Base-by-base conservation (phyloP, 192 early-diverging fungal species). In the Gamsiella multidivaricata region DNA sequence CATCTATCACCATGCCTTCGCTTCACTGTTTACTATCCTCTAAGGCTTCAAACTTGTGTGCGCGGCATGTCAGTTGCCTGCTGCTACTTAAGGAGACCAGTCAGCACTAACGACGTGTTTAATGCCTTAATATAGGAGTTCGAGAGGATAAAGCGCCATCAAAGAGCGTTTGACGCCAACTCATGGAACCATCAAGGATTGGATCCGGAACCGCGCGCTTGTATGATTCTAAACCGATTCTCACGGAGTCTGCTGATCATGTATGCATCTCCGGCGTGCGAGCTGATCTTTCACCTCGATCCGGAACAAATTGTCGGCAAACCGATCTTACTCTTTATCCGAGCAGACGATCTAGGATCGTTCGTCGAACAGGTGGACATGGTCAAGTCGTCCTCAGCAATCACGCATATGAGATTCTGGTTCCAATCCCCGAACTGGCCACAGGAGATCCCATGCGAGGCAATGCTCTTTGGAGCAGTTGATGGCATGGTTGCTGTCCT, bases 181-280 rank as follows among this genome's bases (percentile, higher is more conserved):
- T 18, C 57, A 15, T 78, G 74, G 74, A 34, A 69, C 36, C 2
- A 53, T 17, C 18, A 9, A 1, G 43, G 28, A 0, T 18, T 78
- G 22, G 46, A 51, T 1, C 65, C 59, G 22, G 74, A 78, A 46
- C 18, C 29, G 20, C 57, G 74, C 6, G 66, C 46, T 26, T 78
- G 74, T 28, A 32, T 78, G 56, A 62, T 78, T 41, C 65, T 78
- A 10, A 78, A 78, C 36, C 65, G 74, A 0, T 78, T 62, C 43
- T 50, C 65, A 6, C 47, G 63, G 22, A 49, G 54, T 15, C 34
- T 68, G 1, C 20, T 26, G 5, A 39, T 78, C 23, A 50, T 78
- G 65, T 78, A 78, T 45, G 63, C 64, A 2, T 78, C 74, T 12
- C 42, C 59, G 1, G 51, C 74, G 25, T 53, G 55, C 52, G 58